These are phyloP conservation scores for Discostella stelligeroides DNA, from an alignment of 108 stramenopile species.

Conservation along the genomic window DNA sequence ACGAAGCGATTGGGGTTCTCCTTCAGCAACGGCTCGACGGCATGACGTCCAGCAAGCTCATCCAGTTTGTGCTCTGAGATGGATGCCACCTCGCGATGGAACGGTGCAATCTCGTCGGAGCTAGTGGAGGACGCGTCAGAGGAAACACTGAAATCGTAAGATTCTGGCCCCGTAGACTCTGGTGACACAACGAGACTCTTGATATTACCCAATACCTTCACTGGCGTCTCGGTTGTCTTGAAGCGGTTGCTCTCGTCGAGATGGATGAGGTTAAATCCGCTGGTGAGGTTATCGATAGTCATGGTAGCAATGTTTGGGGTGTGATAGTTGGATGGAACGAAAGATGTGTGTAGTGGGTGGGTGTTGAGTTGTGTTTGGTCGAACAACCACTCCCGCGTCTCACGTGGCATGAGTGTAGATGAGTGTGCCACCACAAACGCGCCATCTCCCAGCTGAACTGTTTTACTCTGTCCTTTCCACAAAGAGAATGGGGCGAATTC, in stretches of 20 bases:
- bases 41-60: conserved; percentile 63
- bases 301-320: conserved; percentile 16
- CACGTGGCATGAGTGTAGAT: neutral
- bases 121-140: conserved; percentile 17
- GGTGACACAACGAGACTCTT: conserved; percentile 21
- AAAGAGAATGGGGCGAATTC: neutral
- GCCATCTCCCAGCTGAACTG: neutral
- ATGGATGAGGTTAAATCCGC: conserved; percentile 34
- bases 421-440: too few species aligned
- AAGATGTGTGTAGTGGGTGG: too few species aligned
- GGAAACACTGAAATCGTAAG: conserved; percentile 17
- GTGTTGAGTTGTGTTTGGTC: neutral
- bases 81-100: conserved; percentile 10
- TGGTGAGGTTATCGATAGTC: conserved; percentile 31
- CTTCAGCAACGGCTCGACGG: conserved; percentile 67
- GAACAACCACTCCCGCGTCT: neutral
- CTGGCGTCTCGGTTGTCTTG: conserved; percentile 18
- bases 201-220: conserved; percentile 1
- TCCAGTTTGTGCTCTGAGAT: conserved; percentile 72
- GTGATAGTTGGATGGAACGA: neutral
- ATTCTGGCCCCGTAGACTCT: neutral
- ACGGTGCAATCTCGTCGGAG: neutral
- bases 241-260: conserved; percentile 41
- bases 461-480: neutral
- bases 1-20: conserved; percentile 95